Conservation (phyloP, 345 rosid species). For the Bruguiera parviflora region DNA sequence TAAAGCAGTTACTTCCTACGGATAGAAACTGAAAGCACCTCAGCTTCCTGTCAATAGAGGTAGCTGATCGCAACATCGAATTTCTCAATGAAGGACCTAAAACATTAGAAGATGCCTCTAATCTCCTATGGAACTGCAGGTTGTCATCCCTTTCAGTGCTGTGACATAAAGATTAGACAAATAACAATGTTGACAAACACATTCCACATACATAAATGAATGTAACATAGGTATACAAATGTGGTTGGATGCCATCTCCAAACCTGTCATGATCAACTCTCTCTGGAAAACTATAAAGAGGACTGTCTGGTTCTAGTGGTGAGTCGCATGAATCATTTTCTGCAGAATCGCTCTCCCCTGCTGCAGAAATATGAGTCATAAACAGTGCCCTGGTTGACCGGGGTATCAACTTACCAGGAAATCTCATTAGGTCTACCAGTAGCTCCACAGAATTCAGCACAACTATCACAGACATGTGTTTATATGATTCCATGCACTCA, state of each 20-base stretch:
- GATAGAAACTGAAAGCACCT: conserved; percentile 41
- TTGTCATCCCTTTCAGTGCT: conserved; percentile 86
- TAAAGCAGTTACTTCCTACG: no score
- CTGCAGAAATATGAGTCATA: conserved; percentile 86
- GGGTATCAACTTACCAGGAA: conserved; percentile 94
- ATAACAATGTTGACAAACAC: neutral
- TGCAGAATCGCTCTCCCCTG: conserved; percentile 98
- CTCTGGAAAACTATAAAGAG: conserved; percentile 71
- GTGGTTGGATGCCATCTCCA: conserved; percentile 30
- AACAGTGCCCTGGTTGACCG: conserved; percentile 73
- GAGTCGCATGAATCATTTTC: conserved; percentile 99
- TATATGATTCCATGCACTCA: conserved; percentile 75
- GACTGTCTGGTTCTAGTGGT: conserved; percentile 97
- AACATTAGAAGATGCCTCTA: conserved; percentile 62
- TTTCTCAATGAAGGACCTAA: conserved; percentile 69
- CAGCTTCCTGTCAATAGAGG: conserved; percentile 62
- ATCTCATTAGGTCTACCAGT: conserved; percentile 95
- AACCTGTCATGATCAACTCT: conserved; percentile 76
- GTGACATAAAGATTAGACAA: conserved; percentile 20
- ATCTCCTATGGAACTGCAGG: conserved; percentile 54
- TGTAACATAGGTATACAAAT: conserved; percentile 14
- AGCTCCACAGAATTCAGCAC: conserved; percentile 79
- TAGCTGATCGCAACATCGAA: conserved; percentile 55
- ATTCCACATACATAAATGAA: no score
- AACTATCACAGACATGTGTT: conserved; percentile 85